Percentiles rank a stretch among this genome's conserved stretches.
These are phyloP conservation scores for Candida multigemmis DNA, from an alignment of 805 yeast genomes.

Conservation along the genomic window DNA sequence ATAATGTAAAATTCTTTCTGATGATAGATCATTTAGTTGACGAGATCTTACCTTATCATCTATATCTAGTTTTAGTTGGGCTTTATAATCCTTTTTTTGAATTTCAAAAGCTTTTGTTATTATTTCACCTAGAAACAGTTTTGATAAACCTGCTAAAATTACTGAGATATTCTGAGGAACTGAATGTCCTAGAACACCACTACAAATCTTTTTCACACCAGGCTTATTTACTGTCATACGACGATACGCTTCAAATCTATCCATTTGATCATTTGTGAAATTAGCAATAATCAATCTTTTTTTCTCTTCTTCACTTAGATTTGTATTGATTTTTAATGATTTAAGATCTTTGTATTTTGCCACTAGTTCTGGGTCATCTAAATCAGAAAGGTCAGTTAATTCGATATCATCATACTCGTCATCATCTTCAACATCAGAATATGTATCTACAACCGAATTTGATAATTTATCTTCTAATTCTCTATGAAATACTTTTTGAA, in stretches of 20 bases:
- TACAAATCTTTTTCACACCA: conserved; percentile 74
- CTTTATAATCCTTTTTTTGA: conserved; percentile 47
- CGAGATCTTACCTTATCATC: conserved; percentile 30
- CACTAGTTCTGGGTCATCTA: conserved; percentile 25
- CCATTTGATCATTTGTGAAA: conserved; percentile 76
- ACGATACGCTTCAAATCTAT: conserved; percentile 78
- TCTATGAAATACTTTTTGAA: conserved; percentile 32
- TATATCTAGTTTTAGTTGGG: conserved; percentile 23
- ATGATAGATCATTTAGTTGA: conserved; percentile 25
- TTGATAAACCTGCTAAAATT: conserved; percentile 77
- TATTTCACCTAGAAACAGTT: conserved; percentile 83
- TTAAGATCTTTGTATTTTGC: conserved; percentile 17
- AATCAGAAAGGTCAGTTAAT: conserved; percentile 19
- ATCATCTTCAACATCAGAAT: conserved; percentile 6
- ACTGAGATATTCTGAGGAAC: conserved; percentile 74
- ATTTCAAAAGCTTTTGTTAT: conserved; percentile 74
- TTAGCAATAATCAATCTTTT: conserved; percentile 58
- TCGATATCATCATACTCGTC: conserved; percentile 18
- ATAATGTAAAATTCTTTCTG: conserved; percentile 14
- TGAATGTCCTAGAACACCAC: conserved; percentile 69
- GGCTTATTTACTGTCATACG: conserved; percentile 55
- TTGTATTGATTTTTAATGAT: conserved; percentile 18
- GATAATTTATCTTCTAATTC: conserved; percentile 8
- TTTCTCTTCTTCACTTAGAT: conserved; percentile 42
- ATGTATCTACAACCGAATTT: conserved; percentile 1